Evolutionary conservation across 305 asterid genomes (phyloP), one percentile per base, ranked within the genome.

Genomic region (Salvia sclarea): DNA sequence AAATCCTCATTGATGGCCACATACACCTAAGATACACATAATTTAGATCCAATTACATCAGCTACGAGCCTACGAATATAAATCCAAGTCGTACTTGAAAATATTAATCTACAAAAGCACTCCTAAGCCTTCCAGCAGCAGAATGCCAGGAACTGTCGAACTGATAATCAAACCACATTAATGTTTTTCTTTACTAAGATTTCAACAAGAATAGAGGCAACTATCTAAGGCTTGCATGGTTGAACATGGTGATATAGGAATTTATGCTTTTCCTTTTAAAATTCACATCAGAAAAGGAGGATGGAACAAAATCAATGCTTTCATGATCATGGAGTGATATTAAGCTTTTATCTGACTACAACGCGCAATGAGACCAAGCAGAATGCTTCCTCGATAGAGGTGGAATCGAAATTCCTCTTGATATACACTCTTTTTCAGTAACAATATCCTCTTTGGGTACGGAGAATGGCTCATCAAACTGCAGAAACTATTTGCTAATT

Each of bases 391-490:
- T 22, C 12, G 21, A 18, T 50, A 35, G 41, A 66, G 64, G 41
- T 68, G 30, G 17, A 54, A 67, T 50, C 65, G 40, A 31, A 66
- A 59, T 8, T 20, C 62, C 40, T 16, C 69, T 41, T 8, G 38
- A 47, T 41, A 31, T 9, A 61, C 24, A 64, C 56, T 35, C 16
- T 35, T 58, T 35, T 8, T 7, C 62, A 56, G n/a, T 31, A 31
- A 41, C 18, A 5, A 33, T 57, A 35, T 33, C 11, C 40, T 18
- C 28, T 64, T 0, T 48, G 31, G 54, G 60, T 57, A 58, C 41
- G 12, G 17, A 33, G 50, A 49, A 33, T 49, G 68, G 52, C 64
- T 56, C 60, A 45, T 72, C 67, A 18, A 61, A 60, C 37, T 49
- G 72, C 18, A 49, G 52, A 37, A 60, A 70, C 0, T 21, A 22